A percentile compares a stretch with the other conserved stretches of the same genome.
Conservation (phyloP, 1,284 basidiomycete genomes). For the Cutaneotrichosporon mucoides region DNA sequence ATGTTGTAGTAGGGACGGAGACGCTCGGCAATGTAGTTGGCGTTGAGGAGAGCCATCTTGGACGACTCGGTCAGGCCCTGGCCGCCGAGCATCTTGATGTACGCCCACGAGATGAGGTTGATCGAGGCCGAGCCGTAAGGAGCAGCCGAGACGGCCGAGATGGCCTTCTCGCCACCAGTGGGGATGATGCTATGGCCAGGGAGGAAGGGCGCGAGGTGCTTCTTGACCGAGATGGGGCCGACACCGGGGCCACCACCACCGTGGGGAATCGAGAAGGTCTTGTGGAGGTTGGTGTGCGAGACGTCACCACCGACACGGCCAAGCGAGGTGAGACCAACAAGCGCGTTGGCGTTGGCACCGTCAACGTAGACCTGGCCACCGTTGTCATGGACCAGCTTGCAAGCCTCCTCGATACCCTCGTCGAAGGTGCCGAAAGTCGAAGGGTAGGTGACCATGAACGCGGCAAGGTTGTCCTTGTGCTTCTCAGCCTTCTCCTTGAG, state of each 20-base stretch:
- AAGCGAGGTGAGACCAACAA: slow-evolving; percentile 93
- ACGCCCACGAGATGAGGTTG: slow-evolving; percentile 95
- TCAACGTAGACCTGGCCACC: slow-evolving; percentile 98
- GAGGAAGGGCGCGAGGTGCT: slow-evolving; percentile 90
- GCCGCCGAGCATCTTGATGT: slow-evolving; percentile 96
- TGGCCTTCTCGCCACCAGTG: slow-evolving; percentile 66
- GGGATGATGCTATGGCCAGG: slow-evolving; percentile 78
- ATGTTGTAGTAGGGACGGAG: slow-evolving; percentile 81
- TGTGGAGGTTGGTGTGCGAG: slow-evolving; percentile 96
- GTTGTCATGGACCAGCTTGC: slow-evolving; percentile 86
- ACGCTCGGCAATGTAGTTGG: slow-evolving; percentile 93
- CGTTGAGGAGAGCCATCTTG: slow-evolving; percentile 82
- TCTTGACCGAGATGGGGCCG: slow-evolving; percentile 89
- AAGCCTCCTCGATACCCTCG: slow-evolving; percentile 84
- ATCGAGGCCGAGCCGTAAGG: slow-evolving; percentile 95
- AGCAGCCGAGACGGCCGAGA: slow-evolving; percentile 83
- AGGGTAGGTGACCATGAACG: slow-evolving; percentile 97
- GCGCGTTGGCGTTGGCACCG: slow-evolving; percentile 93
- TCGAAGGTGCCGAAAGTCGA: slow-evolving; percentile 98
- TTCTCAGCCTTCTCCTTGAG: slow-evolving; percentile 80
- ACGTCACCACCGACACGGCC: slow-evolving; percentile 94
- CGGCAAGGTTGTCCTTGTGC: slow-evolving; percentile 86
- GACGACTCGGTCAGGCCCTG: slow-evolving; percentile 79
- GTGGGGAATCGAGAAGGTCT: slow-evolving; percentile 69
- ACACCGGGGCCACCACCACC: slow-evolving; percentile 91